A percentile compares a stretch with the other conserved stretches of the same genome.
Evolutionary conservation across 305 asterid species (phyloP).

Genomic region (Nicotiana rustica): DNA sequence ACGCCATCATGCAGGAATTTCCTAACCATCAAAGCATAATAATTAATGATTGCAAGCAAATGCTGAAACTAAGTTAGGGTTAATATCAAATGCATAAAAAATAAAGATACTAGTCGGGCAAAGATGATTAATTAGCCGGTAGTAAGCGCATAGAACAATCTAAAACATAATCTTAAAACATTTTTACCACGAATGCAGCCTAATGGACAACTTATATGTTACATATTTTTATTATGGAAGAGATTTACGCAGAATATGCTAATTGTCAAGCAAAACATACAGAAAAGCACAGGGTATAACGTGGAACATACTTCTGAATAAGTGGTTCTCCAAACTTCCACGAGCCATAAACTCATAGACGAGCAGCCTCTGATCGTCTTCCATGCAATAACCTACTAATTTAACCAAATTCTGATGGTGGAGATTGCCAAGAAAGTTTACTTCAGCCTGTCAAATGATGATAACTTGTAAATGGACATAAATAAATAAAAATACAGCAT

Average conservation of each 20-base stretch:
- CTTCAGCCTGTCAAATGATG: slow-evolving; percentile 64
- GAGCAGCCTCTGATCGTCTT: slow-evolving; percentile 69
- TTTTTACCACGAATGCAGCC: not conserved
- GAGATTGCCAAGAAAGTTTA: slow-evolving; percentile 73
- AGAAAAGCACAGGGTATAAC: not conserved
- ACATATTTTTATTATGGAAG: not conserved
- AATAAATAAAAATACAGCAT: not conserved
- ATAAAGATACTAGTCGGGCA: not conserved
- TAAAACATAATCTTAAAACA: not conserved
- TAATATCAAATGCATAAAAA: not conserved
- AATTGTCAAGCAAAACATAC: not conserved
- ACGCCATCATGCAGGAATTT: not conserved
- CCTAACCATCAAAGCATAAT: not conserved
- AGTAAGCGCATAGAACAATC: not conserved
- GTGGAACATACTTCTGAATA: slow-evolving; percentile 64
- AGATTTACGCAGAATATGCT: not conserved
- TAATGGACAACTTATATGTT: not conserved
- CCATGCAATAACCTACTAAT: slow-evolving; percentile 76
- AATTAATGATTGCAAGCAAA: not conserved
- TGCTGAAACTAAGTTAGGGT: not conserved
- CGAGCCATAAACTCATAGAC: slow-evolving; percentile 77
- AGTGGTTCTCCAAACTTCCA: slow-evolving; percentile 82
- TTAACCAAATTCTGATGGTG: slow-evolving; percentile 71
- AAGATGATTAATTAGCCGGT: not conserved
- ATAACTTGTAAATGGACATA: slow-evolving; percentile 25